phyloP scores from a whole-genome alignment of 2,329 filamentous ascomycete species.

The Aspergillus costaricaensis region DNA sequence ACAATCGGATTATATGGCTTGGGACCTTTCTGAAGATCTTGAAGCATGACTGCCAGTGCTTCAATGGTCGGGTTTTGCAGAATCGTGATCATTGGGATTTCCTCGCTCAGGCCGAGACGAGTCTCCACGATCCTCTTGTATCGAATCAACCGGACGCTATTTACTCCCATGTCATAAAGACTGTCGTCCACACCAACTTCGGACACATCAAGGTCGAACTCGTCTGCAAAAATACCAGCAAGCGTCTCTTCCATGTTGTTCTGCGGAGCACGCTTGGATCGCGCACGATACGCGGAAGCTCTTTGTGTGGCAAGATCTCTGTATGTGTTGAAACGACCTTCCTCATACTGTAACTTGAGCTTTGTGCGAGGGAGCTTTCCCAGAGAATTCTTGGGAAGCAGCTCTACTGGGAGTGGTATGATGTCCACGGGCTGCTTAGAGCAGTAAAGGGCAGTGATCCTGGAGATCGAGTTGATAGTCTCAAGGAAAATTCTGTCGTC shows the following conservation, averaged over 20 bases:
- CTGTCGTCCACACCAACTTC: constrained; percentile 1
- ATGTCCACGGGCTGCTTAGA: constrained; percentile 1
- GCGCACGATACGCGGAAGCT: neutral
- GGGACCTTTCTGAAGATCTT: neutral
- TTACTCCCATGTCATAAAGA: constrained; percentile 6
- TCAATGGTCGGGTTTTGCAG: constrained; percentile 1
- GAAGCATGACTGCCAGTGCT: neutral
- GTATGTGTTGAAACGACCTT: neutral
- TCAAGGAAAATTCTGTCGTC: neutral
- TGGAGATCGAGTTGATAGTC: neutral
- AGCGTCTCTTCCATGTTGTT: neutral
- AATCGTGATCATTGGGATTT: constrained; percentile 7
- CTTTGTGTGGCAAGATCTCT: neutral
- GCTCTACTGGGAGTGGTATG: neutral
- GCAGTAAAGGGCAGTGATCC: neutral
- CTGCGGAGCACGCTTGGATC: neutral
- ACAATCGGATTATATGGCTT: constrained; percentile 2
- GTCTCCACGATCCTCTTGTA: constrained; percentile 7
- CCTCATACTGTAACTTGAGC: neutral
- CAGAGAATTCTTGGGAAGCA: constrained; percentile 1
- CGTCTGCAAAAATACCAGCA: neutral
- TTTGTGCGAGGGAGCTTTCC: constrained; percentile 5
- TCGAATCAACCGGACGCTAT: constrained; percentile 1
- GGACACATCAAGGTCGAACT: neutral
- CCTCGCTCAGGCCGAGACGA: neutral